Evolutionary conservation across 139 green algal species (phyloP).

Genomic region (Gonium pectorale): DNA sequence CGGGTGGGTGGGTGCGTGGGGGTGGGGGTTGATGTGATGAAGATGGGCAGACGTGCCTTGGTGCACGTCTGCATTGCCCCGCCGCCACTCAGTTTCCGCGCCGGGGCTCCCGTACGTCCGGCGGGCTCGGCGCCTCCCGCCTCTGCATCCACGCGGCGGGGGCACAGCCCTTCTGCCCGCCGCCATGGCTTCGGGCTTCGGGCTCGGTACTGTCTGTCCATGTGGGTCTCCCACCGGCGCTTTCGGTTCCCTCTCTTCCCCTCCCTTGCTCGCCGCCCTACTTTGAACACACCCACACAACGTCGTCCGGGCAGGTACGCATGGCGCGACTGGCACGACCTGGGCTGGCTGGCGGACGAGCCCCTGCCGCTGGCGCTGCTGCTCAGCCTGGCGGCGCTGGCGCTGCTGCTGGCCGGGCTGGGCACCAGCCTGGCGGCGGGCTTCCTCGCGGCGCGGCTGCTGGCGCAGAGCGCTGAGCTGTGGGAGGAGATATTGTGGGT

Average conservation of each 20-base stretch:
- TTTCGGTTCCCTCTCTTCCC: too few relatives aligned
- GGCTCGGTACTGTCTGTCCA: too few relatives aligned
- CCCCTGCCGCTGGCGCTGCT: not conserved
- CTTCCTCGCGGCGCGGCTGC: not conserved
- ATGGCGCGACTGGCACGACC: conserved; percentile 13
- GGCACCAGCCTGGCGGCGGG: not conserved
- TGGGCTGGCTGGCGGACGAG: not conserved
- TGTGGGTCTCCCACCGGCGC: too few relatives aligned
- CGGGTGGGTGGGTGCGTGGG: not conserved
- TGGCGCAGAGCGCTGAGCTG: not conserved
- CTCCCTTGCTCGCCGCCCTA: too few relatives aligned
- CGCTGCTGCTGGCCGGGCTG: not conserved
- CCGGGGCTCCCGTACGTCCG: not conserved
- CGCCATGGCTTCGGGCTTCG: too few relatives aligned
- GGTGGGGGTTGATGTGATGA: too few relatives aligned
- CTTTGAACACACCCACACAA: not conserved
- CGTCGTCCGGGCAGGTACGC: not conserved
- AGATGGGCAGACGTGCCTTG: not conserved
- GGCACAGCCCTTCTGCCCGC: too few relatives aligned
- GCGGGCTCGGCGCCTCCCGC: too few relatives aligned
- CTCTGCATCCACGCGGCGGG: too few relatives aligned
- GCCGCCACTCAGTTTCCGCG: not conserved
- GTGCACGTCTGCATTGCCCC: too few relatives aligned
- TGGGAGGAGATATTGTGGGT: conserved; percentile 26
- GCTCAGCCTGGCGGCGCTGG: not conserved